phyloP scores from a whole-genome alignment of 2,329 filamentous ascomycete genomes.

The Pseudopyricularia javanii region DNA sequence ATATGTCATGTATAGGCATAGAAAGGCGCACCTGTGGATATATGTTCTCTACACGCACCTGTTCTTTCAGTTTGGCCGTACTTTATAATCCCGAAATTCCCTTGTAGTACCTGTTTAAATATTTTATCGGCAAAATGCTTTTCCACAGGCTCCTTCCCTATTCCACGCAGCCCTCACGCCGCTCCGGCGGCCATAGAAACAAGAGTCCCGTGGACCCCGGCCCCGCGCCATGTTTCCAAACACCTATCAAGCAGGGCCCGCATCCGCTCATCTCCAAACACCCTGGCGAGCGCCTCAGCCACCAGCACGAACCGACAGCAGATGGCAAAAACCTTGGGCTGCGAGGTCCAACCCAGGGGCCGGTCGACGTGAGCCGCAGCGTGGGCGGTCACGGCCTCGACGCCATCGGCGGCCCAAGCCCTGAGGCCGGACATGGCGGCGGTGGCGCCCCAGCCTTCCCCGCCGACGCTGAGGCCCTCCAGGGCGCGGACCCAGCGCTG shows the following conservation, averaged over 20 bases:
- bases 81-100: too few relatives aligned
- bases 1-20: too few relatives aligned
- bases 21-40: too few relatives aligned
- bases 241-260: constrained; percentile 5
- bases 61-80: too few relatives aligned
- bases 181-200: constrained; percentile 5
- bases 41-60: too few relatives aligned
- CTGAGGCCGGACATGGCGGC: constrained; percentile 11
- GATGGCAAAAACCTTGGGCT: constrained; percentile 53
- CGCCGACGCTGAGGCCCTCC: constrained; percentile 9
- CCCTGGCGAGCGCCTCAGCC: constrained; percentile 19
- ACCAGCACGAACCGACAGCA: constrained; percentile 33
- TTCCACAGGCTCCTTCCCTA: background rate
- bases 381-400: constrained; percentile 27
- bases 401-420: constrained; percentile 37
- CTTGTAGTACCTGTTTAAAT: too few relatives aligned
- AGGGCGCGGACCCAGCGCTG: constrained; percentile 52
- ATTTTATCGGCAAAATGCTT: too few relatives aligned
- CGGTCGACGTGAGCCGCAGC: constrained; percentile 33
- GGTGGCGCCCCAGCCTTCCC: constrained; percentile 9
- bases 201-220: constrained; percentile 8
- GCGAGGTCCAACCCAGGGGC: constrained; percentile 60
- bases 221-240: background rate
- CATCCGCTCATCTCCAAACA: background rate
- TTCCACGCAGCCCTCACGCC: background rate